Conservation (phyloP, 805 yeast species). For the Torulaspora microellipsoides region DNA sequence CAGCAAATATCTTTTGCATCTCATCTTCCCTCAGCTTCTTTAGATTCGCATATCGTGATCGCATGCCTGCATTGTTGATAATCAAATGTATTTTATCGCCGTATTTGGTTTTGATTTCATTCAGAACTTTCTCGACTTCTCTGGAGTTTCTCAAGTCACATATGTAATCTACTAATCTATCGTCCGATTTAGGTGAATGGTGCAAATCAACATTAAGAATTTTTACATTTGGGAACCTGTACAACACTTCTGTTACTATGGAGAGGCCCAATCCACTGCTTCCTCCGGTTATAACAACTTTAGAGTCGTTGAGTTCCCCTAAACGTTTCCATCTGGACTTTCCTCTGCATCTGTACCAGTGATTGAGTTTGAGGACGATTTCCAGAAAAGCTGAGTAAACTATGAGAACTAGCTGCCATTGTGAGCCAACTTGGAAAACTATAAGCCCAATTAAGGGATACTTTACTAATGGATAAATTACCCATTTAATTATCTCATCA, state of each 20-base stretch:
- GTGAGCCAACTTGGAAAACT: constrained; percentile 4
- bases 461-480: constrained; percentile 19
- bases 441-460: constrained; percentile 17
- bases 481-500: constrained; percentile 14
- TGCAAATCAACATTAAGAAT: constrained; percentile 28
- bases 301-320: constrained; percentile 3
- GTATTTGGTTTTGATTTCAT: constrained; percentile 38
- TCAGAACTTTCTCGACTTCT: constrained; percentile 40
- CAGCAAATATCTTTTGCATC: constrained; percentile 51
- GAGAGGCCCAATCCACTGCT: constrained; percentile 37
- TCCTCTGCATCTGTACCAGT: constrained; percentile 8
- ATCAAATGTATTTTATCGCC: constrained; percentile 56
- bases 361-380: constrained; percentile 6
- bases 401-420: not conserved
- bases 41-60: constrained; percentile 48
- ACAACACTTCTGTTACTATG: constrained; percentile 20
- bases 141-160: constrained; percentile 63
- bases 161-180: constrained; percentile 41
- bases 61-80: constrained; percentile 80
- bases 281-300: constrained; percentile 38
- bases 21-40: constrained; percentile 48
- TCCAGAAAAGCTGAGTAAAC: constrained; percentile 13
- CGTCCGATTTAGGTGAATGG: constrained; percentile 4
- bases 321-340: constrained; percentile 8
- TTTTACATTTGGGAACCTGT: constrained; percentile 19